Conservation (phyloP, 345 rosid species). For the Draba incana region DNA sequence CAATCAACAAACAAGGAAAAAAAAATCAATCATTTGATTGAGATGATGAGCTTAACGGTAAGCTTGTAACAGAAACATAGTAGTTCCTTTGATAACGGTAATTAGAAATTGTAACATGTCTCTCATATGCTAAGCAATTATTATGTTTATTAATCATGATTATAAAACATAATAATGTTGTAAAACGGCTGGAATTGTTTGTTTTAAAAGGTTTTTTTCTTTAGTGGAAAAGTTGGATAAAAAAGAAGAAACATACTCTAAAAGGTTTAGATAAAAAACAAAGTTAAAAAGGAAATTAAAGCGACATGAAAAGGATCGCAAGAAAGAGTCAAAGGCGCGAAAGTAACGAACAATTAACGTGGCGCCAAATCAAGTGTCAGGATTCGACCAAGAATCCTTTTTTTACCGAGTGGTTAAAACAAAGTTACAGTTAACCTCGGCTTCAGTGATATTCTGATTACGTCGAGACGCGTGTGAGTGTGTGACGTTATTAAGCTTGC, state of each 20-base stretch:
- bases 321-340: slow-evolving; percentile 45
- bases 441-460: slow-evolving; percentile 22
- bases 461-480: slow-evolving; percentile 20
- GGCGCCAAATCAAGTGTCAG: slow-evolving; percentile 34
- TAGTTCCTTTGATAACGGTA: slow-evolving; percentile 36
- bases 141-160: slow-evolving; percentile 41
- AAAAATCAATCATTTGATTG: slow-evolving; percentile 33
- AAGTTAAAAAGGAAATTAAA: neutral
- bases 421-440: slow-evolving; percentile 18
- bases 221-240: slow-evolving; percentile 22
- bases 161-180: slow-evolving; percentile 30
- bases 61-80: neutral
- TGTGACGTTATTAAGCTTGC: slow-evolving; percentile 17
- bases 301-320: slow-evolving; percentile 32
- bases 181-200: slow-evolving; percentile 18
- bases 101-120: slow-evolving; percentile 24
- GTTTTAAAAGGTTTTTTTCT: slow-evolving; percentile 6
- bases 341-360: slow-evolving; percentile 40
- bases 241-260: neutral
- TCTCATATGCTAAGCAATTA: slow-evolving; percentile 45
- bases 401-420: slow-evolving; percentile 23
- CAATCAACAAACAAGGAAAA: slow-evolving; percentile 7
- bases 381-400: slow-evolving; percentile 33
- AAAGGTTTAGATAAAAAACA: slow-evolving; percentile 9
- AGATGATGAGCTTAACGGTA: slow-evolving; percentile 41